These are phyloP conservation scores for Fusarium pininemorale DNA, from an alignment of 2,329 filamentous ascomycete species.

Conservation along the genomic window DNA sequence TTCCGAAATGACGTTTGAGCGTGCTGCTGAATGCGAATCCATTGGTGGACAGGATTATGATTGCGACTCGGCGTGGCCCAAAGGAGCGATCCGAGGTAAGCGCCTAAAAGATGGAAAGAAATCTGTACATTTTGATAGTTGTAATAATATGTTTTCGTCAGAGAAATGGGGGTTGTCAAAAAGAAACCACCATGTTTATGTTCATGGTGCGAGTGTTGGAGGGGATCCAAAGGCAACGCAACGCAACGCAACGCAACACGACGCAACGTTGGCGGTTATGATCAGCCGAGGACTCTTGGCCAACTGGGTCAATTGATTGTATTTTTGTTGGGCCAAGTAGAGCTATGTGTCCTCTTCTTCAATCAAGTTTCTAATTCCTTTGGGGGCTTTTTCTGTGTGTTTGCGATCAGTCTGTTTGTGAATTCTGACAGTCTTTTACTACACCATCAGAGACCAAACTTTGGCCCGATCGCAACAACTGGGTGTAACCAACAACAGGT, in stretches of 20 bases:
- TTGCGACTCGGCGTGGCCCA: conserved; percentile 32
- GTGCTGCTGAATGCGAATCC: conserved; percentile 24
- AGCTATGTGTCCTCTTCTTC: neutral
- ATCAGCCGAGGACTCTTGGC: conserved; percentile 26
- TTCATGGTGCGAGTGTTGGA: conserved; percentile 19
- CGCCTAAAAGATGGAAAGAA: conserved; percentile 8
- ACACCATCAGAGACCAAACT: conserved; percentile 9
- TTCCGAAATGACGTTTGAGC: conserved; percentile 35
- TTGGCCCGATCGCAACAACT: conserved; percentile 19
- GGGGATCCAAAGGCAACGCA: conserved; percentile 17
- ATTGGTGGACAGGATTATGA: conserved; percentile 28
- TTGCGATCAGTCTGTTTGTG: conserved; percentile 1
- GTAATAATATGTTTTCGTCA: conserved; percentile 35
- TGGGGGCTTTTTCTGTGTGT: neutral
- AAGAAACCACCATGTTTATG: conserved; percentile 34
- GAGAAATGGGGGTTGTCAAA: conserved; percentile 33
- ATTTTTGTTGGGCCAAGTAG: neutral
- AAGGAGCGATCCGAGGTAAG: conserved; percentile 36
- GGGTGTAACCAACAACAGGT: neutral
- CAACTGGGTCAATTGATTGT: conserved; percentile 1
- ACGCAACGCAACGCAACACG: neutral
- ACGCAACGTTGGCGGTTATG: conserved; percentile 24
- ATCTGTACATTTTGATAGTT: neutral
- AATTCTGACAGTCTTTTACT: conserved; percentile 3
- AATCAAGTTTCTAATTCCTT: neutral